Percentiles rank a stretch among this genome's conserved stretches.
Conservation (phyloP, 1,284 basidiomycete genomes). For the Fomitopsis schrenkii region DNA sequence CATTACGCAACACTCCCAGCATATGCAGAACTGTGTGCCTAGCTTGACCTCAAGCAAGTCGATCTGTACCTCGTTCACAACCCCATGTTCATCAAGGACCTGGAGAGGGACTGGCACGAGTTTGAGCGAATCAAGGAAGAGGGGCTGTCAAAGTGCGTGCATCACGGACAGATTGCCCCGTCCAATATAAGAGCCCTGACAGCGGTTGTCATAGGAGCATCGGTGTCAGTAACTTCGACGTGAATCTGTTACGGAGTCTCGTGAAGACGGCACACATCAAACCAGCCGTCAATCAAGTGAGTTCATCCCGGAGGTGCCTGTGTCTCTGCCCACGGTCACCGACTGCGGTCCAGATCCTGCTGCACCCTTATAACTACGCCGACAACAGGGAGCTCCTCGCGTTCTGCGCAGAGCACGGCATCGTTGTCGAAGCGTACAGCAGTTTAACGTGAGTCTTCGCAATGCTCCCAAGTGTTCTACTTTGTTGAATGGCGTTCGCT, state of each 20-base stretch:
- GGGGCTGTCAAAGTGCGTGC: slow-evolving; percentile 51
- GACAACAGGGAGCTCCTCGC: slow-evolving; percentile 53
- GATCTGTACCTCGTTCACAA: slow-evolving; percentile 71
- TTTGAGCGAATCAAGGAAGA: slow-evolving; percentile 56
- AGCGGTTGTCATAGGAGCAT: slow-evolving; percentile 48
- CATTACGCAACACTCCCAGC: not conserved
- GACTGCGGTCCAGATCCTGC: slow-evolving; percentile 41
- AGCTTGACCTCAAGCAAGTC: slow-evolving; percentile 64
- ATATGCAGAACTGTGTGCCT: not conserved
- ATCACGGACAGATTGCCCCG: not conserved
- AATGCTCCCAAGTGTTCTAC: not conserved
- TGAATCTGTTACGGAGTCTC: slow-evolving; percentile 50
- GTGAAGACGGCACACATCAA: slow-evolving; percentile 52
- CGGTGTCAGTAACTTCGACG: slow-evolving; percentile 73
- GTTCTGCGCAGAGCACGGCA: slow-evolving; percentile 51
- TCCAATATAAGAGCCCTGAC: not conserved
- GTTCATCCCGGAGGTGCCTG: slow-evolving; percentile 12
- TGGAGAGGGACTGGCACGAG: slow-evolving; percentile 56
- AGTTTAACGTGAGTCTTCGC: slow-evolving; percentile 46
- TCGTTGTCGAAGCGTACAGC: slow-evolving; percentile 71
- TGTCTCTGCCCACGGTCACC: not conserved
- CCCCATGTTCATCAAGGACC: slow-evolving; percentile 46
- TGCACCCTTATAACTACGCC: slow-evolving; percentile 69
- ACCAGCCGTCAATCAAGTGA: slow-evolving; percentile 70
- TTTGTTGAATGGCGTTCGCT: not conserved